These are phyloP conservation scores for Leccinum aurantiacum DNA, from an alignment of 768 basidiomycete species.

Conservation along the genomic window DNA sequence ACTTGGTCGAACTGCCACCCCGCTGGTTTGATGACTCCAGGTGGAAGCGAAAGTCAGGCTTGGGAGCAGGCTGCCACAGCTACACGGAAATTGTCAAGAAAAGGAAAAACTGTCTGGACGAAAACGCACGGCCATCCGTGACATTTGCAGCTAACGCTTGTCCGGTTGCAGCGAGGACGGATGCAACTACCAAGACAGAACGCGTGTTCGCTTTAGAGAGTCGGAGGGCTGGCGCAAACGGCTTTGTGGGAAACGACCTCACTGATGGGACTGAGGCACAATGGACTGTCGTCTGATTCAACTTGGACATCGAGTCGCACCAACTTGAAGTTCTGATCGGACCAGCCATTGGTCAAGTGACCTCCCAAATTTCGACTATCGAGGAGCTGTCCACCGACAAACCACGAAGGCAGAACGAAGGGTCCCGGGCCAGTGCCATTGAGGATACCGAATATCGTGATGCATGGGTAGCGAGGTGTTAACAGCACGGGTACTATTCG, in stretches of 20 bases:
- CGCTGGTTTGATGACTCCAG: neutral
- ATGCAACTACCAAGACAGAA: neutral
- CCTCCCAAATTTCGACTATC: neutral
- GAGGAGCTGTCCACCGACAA: neutral
- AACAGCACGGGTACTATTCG: neutral
- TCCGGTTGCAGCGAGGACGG: neutral
- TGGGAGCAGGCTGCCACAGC: neutral
- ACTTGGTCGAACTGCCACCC: slow-evolving; percentile 5
- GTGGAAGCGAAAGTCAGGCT: neutral
- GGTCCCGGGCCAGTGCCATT: neutral
- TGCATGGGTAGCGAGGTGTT: neutral
- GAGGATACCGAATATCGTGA: no score
- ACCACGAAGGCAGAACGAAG: neutral
- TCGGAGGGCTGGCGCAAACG: neutral
- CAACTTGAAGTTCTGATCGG: neutral
- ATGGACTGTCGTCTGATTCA: neutral
- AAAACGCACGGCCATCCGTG: neutral
- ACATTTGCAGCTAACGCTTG: neutral
- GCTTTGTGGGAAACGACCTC: neutral
- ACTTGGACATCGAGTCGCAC: neutral
- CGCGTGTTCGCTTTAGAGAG: neutral
- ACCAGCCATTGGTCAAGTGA: neutral
- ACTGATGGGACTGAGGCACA: neutral
- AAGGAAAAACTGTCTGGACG: neutral
- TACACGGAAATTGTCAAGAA: neutral